Evolutionary conservation across 164 flowering plant genomes (phyloP).

Genomic region (Buxus sempervirens): DNA sequence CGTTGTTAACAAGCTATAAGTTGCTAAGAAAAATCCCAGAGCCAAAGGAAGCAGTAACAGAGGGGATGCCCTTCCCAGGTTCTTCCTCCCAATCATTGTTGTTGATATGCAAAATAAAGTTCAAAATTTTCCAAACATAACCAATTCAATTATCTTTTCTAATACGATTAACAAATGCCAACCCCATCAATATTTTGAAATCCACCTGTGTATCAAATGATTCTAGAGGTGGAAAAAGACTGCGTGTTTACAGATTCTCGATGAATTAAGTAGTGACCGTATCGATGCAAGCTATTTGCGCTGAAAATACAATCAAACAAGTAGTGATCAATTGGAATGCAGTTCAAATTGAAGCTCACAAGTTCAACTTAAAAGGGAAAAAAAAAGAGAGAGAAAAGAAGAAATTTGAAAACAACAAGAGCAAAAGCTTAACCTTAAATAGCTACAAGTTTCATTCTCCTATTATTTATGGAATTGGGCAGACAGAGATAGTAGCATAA

Average conservation of each 20-base stretch:
- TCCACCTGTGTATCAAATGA: neutral
- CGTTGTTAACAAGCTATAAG: conserved; percentile 57
- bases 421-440: too few relatives aligned
- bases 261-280: neutral
- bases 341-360: neutral
- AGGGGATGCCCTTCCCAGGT: conserved; percentile 44
- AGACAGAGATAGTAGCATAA: too few relatives aligned
- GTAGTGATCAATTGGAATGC: neutral
- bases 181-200: neutral
- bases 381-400: neutral
- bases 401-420: neutral
- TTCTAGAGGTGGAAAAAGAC: neutral
- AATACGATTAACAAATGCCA: neutral
- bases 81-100: conserved; percentile 36
- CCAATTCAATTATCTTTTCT: conserved; percentile 7
- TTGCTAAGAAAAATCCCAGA: conserved; percentile 50
- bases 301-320: conserved; percentile 1
- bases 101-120: neutral
- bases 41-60: conserved; percentile 42
- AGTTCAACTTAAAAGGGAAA: too few relatives aligned
- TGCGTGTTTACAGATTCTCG: neutral
- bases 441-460: too few relatives aligned
- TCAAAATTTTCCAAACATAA: neutral
- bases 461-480: too few relatives aligned
- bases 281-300: conserved; percentile 1